phyloP scores from a whole-genome alignment of 2,329 filamentous ascomycete genomes.

The Colletotrichum euphorbiae region DNA sequence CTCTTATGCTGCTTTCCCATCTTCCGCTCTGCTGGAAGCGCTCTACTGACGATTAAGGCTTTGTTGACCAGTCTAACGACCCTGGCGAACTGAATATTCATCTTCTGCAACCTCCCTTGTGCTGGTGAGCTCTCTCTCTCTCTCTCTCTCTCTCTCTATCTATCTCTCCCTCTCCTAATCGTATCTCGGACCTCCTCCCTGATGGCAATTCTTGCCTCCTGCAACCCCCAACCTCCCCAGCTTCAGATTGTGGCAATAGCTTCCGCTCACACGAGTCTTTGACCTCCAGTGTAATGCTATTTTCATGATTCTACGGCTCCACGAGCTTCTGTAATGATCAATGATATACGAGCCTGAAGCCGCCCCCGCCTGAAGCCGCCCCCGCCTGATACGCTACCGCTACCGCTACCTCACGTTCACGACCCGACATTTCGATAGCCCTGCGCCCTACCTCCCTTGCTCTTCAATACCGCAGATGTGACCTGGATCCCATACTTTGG shows the following conservation, averaged over 20 bases:
- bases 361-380: conserved; percentile 25
- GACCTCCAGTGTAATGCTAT: conserved; percentile 22
- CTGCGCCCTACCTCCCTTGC: not conserved
- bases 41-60: conserved; percentile 8
- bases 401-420: conserved; percentile 19
- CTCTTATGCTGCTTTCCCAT: conserved; percentile 12
- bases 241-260: not conserved
- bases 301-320: conserved; percentile 20
- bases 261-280: conserved; percentile 23
- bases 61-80: conserved; percentile 19
- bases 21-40: conserved; percentile 16
- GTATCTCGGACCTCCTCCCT: conserved; percentile 32
- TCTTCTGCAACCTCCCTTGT: conserved; percentile 20
- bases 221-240: conserved; percentile 27
- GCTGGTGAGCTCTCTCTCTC: conserved; percentile 20
- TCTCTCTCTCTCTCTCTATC: conserved; percentile 15
- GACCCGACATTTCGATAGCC: conserved; percentile 24
- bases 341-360: conserved; percentile 40
- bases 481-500: not conserved
- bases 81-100: conserved; percentile 1
- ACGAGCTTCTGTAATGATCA: conserved; percentile 40
- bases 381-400: conserved; percentile 24
- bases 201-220: conserved; percentile 12
- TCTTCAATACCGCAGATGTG: conserved; percentile 7
- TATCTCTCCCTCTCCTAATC: conserved; percentile 19